Percentiles rank a stretch among this genome's conserved stretches.
Evolutionary conservation across 2,329 filamentous ascomycete genomes (phyloP).

Genomic region (Penicillium sp.): DNA sequence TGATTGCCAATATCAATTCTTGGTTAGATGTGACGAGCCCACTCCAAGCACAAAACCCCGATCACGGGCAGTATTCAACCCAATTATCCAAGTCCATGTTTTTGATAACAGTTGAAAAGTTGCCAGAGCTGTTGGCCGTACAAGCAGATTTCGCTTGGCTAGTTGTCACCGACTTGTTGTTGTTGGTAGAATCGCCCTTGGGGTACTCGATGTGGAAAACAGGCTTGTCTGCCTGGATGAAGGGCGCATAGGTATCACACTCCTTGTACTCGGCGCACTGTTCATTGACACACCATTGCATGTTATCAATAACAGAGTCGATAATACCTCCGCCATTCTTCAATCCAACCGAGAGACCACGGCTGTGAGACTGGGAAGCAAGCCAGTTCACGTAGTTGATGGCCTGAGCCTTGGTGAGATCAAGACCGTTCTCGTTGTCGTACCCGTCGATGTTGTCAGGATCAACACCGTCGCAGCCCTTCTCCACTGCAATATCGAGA

Average conservation of each 20-base stretch:
- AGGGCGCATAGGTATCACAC: slow-evolving; percentile 58
- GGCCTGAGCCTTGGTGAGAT: slow-evolving; percentile 57
- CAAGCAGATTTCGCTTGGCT: slow-evolving; percentile 47
- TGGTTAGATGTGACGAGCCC: not conserved
- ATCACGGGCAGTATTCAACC: slow-evolving; percentile 55
- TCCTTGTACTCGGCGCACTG: slow-evolving; percentile 63
- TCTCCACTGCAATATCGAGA: slow-evolving; percentile 58
- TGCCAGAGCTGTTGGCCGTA: slow-evolving; percentile 45
- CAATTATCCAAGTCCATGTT: slow-evolving; percentile 64
- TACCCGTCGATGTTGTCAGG: slow-evolving; percentile 71
- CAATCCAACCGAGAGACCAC: slow-evolving; percentile 63
- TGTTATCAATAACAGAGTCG: slow-evolving; percentile 47
- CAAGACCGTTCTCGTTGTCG: slow-evolving; percentile 63
- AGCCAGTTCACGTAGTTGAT: slow-evolving; percentile 63
- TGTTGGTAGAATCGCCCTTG: slow-evolving; percentile 46
- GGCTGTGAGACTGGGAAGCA: slow-evolving; percentile 52
- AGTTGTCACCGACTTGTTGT: slow-evolving; percentile 34
- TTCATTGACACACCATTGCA: slow-evolving; percentile 70
- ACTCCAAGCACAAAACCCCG: not conserved
- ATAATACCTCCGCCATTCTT: slow-evolving; percentile 69
- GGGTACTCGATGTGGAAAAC: slow-evolving; percentile 75
- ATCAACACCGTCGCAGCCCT: slow-evolving; percentile 69
- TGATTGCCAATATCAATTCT: not conserved
- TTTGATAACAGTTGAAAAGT: slow-evolving; percentile 66
- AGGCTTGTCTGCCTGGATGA: slow-evolving; percentile 62